Percentiles rank a stretch among this genome's conserved stretches.
These are phyloP conservation scores for Hypoxylon sp. DNA, from an alignment of 2,329 filamentous ascomycete genomes.

Conservation along the genomic window DNA sequence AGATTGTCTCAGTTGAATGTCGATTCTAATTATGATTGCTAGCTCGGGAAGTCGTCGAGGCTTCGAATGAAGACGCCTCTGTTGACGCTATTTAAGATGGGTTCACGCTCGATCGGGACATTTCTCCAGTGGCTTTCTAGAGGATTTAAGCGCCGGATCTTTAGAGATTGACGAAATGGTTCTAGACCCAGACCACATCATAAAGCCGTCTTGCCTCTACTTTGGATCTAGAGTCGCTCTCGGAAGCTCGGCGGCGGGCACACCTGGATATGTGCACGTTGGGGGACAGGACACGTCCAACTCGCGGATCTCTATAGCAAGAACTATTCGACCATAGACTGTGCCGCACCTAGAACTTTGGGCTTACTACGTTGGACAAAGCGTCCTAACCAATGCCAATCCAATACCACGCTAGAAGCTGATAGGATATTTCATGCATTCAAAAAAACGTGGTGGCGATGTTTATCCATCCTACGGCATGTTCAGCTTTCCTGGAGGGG, in stretches of 20 bases:
- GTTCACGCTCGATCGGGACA: neutral
- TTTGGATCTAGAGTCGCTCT: constrained; percentile 10
- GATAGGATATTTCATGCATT: constrained; percentile 12
- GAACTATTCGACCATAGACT: constrained; percentile 1
- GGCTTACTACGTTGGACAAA: constrained; percentile 29
- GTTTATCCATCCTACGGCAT: constrained; percentile 32
- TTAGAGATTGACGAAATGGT: constrained; percentile 3
- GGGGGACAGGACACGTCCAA: constrained; percentile 18
- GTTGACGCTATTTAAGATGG: neutral
- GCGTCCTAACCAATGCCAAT: constrained; percentile 6
- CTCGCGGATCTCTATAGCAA: neutral
- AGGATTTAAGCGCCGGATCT: neutral
- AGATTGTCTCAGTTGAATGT: neutral
- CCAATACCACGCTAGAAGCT: constrained; percentile 8
- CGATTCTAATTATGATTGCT: neutral
- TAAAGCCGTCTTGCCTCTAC: constrained; percentile 7
- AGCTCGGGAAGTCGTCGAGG: neutral
- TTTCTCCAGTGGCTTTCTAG: neutral
- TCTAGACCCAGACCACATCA: neutral
- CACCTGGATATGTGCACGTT: constrained; percentile 11
- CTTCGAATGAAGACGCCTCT: neutral
- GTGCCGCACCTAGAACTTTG: neutral
- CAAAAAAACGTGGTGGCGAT: constrained; percentile 13
- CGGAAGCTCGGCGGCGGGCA: constrained; percentile 19
- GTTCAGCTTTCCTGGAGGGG: constrained; percentile 13